Evolutionary conservation across 2,329 filamentous ascomycete species (phyloP).

Genomic region (Xylariaceae sp.): DNA sequence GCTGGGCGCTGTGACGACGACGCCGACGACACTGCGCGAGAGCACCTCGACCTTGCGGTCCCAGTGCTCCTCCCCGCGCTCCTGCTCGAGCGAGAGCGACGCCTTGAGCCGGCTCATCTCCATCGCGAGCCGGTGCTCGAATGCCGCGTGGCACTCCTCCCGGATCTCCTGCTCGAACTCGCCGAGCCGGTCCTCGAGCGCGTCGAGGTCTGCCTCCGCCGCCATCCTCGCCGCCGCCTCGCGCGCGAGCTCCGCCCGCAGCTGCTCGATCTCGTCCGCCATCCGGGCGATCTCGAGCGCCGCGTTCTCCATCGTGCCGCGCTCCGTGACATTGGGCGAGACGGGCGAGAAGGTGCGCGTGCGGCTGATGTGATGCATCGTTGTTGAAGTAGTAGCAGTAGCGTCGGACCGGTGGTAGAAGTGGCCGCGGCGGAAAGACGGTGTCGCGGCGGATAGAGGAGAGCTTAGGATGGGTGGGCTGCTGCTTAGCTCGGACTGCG

Average conservation of each 20-base stretch:
- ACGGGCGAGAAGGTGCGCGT: slow-evolving; percentile 35
- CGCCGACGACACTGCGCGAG: slow-evolving; percentile 50
- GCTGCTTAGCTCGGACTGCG: slow-evolving; percentile 27
- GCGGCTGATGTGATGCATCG: no score
- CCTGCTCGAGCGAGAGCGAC: slow-evolving; percentile 70
- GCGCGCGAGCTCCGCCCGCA: slow-evolving; percentile 62
- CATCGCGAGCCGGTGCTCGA: slow-evolving; percentile 68
- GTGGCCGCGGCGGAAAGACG: no score
- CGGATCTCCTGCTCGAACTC: slow-evolving; percentile 77
- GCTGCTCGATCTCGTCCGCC: slow-evolving; percentile 67
- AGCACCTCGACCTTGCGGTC: slow-evolving; percentile 81
- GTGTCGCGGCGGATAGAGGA: no score
- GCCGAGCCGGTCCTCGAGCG: slow-evolving; percentile 59
- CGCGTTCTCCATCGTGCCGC: slow-evolving; percentile 75
- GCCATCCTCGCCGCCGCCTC: slow-evolving; percentile 66
- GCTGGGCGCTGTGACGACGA: slow-evolving; percentile 34
- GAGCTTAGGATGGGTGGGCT: no score
- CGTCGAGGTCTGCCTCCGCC: slow-evolving; percentile 67
- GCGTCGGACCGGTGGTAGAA: no score
- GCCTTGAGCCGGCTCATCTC: slow-evolving; percentile 80
- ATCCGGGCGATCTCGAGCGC: slow-evolving; percentile 77
- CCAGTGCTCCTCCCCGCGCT: slow-evolving; percentile 76
- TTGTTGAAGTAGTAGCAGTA: no score
- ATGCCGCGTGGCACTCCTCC: slow-evolving; percentile 83
- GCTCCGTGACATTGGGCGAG: slow-evolving; percentile 44